Evolutionary conservation across 345 rosid genomes (phyloP), one percentile per base, ranked within the genome.

Genomic region (Arabidopsis arenosa): DNA sequence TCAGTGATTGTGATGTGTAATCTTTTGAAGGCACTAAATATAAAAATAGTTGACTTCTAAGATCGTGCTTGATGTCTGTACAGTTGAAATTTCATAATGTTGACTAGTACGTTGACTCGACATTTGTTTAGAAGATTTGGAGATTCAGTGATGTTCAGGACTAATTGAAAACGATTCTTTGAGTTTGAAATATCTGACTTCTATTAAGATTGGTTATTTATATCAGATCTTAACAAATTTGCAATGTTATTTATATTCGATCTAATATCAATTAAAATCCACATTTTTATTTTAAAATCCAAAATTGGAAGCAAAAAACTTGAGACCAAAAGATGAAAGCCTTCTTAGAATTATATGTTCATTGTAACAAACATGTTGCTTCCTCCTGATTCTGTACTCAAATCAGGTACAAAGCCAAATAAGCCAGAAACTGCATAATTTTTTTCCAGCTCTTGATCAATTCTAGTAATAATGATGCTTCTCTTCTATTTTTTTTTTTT

Each of bases 391-490:
- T 73, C 53, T 62, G 21, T 51, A 52, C 64, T 21, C 77, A 54
- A 35, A 54, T 55, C 71, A 74, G 70, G 63, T 62, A 26, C 17
- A 3, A 21, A 54, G 56, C 47, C 30, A 28, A 53, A 73, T 21
- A 54, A 32, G 71, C 64, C 63, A 63, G 77, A 73, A 63, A 63
- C 30, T 43, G 64, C 64, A 75, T 45, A 43, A 17, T 33, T 37
- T 58, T 67, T 23, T 56, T 3, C 58, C 18, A 59, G 36, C 74
- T 66, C 59, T 48, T 17, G 26, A 36, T 36, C 63, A 58, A 39
- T 75, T 75, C 68, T 58, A 59, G 55, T 58, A 67, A 9, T 41
- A 59, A 75, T 54, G 12, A 66, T 75, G 53, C 74, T 39, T 75
- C 68, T 51, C 66, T 26, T 65, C 72, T 56, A 62, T 28, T 28